Percentiles rank a stretch among this genome's conserved stretches.
phyloP scores from a whole-genome alignment of 108 stramenopile genomes.

The Chaetoceros muelleri region DNA sequence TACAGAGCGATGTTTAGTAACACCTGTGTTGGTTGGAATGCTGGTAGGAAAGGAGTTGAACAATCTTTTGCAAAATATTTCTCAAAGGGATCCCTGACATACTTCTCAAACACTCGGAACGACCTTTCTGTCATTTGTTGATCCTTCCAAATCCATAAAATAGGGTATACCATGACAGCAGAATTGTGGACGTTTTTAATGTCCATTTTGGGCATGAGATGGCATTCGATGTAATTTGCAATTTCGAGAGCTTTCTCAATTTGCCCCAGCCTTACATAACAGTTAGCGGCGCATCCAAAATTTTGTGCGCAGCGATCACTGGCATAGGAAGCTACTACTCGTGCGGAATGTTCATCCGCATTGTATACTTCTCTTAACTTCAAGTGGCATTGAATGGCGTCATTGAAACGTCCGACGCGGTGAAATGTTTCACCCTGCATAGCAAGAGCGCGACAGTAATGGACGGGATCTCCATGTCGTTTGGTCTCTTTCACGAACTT shows the following conservation, averaged over 20 bases:
- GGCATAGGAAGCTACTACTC: constrained; percentile 37
- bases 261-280: constrained; percentile 22
- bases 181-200: constrained; percentile 38
- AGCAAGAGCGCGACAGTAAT: constrained; percentile 46
- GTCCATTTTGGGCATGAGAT: constrained; percentile 48
- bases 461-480: constrained; percentile 37
- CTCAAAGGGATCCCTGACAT: constrained; percentile 31
- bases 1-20: constrained; percentile 27
- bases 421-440: constrained; percentile 47
- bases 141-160: constrained; percentile 39
- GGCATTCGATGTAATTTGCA: constrained; percentile 32
- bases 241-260: constrained; percentile 28
- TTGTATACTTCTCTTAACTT: constrained; percentile 15
- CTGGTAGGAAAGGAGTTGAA: constrained; percentile 29
- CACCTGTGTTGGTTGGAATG: constrained; percentile 39
- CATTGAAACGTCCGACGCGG: constrained; percentile 30
- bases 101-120: constrained; percentile 20
- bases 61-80: constrained; percentile 29
- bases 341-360: constrained; percentile 36
- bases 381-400: constrained; percentile 28
- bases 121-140: constrained; percentile 31
- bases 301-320: constrained; percentile 46
- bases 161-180: constrained; percentile 35
- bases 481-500: constrained; percentile 44
- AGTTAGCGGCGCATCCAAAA: constrained; percentile 35